phyloP scores from a whole-genome alignment of 768 basidiomycete genomes.

The Russula dissimulans region DNA sequence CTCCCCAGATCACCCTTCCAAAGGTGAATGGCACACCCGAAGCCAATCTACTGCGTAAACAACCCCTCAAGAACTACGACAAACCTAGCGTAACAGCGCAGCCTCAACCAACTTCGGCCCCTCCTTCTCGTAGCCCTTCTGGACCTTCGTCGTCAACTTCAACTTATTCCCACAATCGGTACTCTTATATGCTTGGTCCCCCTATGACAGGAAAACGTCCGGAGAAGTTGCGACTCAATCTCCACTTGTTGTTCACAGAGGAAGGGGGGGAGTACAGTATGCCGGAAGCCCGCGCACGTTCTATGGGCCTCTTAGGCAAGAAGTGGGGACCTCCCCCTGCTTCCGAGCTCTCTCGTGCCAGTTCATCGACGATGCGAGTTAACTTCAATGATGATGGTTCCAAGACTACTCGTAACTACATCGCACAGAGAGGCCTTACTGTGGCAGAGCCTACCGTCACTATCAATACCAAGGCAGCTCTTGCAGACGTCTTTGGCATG shows the following conservation, averaged over 20 bases:
- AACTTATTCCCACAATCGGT: slow-evolving; percentile 32
- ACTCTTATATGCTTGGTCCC: slow-evolving; percentile 67
- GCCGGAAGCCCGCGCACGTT: slow-evolving; percentile 72
- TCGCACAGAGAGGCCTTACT: slow-evolving; percentile 37
- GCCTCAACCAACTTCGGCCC: slow-evolving; percentile 22
- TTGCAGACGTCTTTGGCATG: slow-evolving; percentile 92
- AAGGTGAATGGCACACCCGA: slow-evolving; percentile 18
- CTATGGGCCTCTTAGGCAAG: slow-evolving; percentile 76
- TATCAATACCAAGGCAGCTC: slow-evolving; percentile 92
- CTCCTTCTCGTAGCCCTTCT: slow-evolving; percentile 24
- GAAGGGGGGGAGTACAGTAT: slow-evolving; percentile 76
- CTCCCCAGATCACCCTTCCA: slow-evolving; percentile 6
- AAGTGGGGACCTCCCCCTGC: slow-evolving; percentile 66
- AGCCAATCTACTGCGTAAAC: slow-evolving; percentile 16
- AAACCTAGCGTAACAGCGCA: slow-evolving; percentile 7
- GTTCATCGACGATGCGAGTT: slow-evolving; percentile 26
- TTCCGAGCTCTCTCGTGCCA: slow-evolving; percentile 24
- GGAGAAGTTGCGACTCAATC: slow-evolving; percentile 61
- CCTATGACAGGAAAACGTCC: slow-evolving; percentile 59
- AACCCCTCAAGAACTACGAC: slow-evolving; percentile 18
- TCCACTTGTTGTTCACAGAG: slow-evolving; percentile 63
- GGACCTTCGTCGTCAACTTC: slow-evolving; percentile 11
- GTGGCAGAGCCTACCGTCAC: slow-evolving; percentile 79
- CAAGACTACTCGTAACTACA: slow-evolving; percentile 31
- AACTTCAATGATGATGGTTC: slow-evolving; percentile 55